Conservation (phyloP, 2,329 filamentous ascomycete species). For the Sporothrix globosa region DNA sequence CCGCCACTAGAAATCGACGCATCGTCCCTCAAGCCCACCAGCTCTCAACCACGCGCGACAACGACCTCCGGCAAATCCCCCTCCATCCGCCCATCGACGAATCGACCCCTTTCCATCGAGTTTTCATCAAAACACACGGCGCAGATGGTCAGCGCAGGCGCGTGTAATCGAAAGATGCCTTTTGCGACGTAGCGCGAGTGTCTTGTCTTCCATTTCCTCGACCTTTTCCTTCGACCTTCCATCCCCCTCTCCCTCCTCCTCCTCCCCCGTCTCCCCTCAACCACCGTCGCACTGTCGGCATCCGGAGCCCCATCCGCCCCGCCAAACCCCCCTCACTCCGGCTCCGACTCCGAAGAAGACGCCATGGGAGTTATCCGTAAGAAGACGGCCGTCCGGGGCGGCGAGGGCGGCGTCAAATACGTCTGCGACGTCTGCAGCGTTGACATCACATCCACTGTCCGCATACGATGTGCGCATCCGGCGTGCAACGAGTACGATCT, state of each 20-base stretch:
- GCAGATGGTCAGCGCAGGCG: slow-evolving; percentile 34
- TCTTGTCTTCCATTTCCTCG: not conserved
- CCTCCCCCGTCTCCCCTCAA: not conserved
- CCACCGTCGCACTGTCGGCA: slow-evolving; percentile 34
- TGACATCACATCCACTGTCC: slow-evolving; percentile 97
- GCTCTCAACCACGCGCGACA: not conserved
- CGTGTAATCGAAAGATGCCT: slow-evolving; percentile 26
- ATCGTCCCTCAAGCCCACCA: not conserved
- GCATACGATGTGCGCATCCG: slow-evolving; percentile 84
- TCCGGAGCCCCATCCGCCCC: slow-evolving; percentile 34
- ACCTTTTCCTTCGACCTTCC: not conserved
- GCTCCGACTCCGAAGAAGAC: slow-evolving; percentile 36
- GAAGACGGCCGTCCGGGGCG: slow-evolving; percentile 83
- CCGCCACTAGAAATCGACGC: slow-evolving; percentile 20
- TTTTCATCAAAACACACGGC: slow-evolving; percentile 36
- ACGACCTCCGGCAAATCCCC: slow-evolving; percentile 6
- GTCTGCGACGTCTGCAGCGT: slow-evolving; percentile 96
- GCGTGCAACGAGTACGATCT: slow-evolving; percentile 93
- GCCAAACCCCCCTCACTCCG: slow-evolving; percentile 27
- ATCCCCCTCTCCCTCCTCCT: not conserved
- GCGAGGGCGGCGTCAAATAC: slow-evolving; percentile 89
- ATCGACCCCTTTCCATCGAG: slow-evolving; percentile 33
- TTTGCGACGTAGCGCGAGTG: slow-evolving; percentile 17
- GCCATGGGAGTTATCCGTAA: slow-evolving; percentile 93
- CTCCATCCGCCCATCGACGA: not conserved